phyloP scores from a whole-genome alignment of 1,139 yeast species.

The Debaryomyces robertsiae region DNA sequence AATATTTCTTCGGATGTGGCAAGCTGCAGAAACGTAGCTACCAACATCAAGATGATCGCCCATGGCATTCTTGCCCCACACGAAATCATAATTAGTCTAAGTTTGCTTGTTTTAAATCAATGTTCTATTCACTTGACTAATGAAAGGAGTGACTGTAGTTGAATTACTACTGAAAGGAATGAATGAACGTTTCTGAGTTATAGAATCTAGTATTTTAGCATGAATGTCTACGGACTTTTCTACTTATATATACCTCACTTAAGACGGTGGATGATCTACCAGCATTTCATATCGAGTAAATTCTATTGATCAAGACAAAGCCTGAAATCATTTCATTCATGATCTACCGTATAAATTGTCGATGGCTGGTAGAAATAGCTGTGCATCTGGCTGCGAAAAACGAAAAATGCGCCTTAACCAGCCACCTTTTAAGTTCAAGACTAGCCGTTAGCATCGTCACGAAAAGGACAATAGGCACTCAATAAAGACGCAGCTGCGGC shows the following conservation, averaged over 20 bases:
- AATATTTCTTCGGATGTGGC: slow-evolving; percentile 19
- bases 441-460: background rate
- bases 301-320: background rate
- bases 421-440: background rate
- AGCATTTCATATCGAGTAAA: background rate
- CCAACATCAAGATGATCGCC: slow-evolving; percentile 1
- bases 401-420: slow-evolving; percentile 1
- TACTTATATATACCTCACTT: background rate
- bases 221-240: background rate
- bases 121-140: no score
- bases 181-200: no score
- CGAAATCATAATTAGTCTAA: background rate
- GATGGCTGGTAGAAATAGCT: slow-evolving; percentile 6
- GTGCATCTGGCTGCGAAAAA: slow-evolving; percentile 9
- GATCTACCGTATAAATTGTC: background rate
- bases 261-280: background rate
- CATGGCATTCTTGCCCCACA: background rate
- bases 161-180: no score
- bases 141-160: no score
- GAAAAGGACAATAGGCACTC: no score
- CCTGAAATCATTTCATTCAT: slow-evolving; percentile 1
- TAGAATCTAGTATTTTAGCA: no score
- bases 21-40: slow-evolving; percentile 1
- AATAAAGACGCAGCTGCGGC: no score
- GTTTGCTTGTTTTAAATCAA: no score